Evolutionary conservation across 2,329 filamentous ascomycete genomes (phyloP), one percentile per base, ranked within the genome.

Genomic region (Sarocladium brachiariae): DNA sequence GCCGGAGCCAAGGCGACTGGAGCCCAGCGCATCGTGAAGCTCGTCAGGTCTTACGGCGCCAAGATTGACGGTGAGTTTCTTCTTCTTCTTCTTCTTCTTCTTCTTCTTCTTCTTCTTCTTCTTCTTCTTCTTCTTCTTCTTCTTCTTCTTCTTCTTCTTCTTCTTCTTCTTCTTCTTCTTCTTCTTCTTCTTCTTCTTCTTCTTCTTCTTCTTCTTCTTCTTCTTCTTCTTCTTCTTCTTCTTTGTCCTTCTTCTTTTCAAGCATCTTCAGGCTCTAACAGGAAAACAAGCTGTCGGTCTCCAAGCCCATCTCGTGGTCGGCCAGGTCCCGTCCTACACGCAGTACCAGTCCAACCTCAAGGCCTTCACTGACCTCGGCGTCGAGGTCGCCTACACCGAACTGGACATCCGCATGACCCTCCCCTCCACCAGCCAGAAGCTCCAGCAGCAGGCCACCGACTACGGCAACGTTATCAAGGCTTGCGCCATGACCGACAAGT

Each of bases 241-340:
- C n/a, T n/a, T n/a, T n/a, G n/a, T n/a, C n/a, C n/a, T n/a, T n/a
- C n/a, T n/a, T n/a, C n/a, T n/a, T n/a, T n/a, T n/a, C n/a, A n/a
- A n/a, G n/a, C n/a, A n/a, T n/a, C n/a, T n/a, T n/a, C n/a, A n/a
- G n/a, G n/a, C 19, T 31, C 43, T 47, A 9, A 47, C 27, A 9
- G 9, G 5, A 23, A 16, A 9, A 7, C 9, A 4, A 47, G 81
- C 81, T 49, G 72, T 85, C 4, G 81, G 82, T 14, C 68, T 84
- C 57, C 80, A 86, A 61, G 73, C 68, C 4, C 82, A 86, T 62
- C 74, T 84, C 49, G 75, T 78, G 50, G 75, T 77, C 8, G 77
- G 78, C 58, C 58, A 61, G n/a, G 71, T 76, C 1, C 75, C 79
- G 0, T 64, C 62, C 35, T 70, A 73, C 56, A 64, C 67, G 34